Conservation (phyloP, 257 asterid species). For the Craterostigma plantagineum region DNA sequence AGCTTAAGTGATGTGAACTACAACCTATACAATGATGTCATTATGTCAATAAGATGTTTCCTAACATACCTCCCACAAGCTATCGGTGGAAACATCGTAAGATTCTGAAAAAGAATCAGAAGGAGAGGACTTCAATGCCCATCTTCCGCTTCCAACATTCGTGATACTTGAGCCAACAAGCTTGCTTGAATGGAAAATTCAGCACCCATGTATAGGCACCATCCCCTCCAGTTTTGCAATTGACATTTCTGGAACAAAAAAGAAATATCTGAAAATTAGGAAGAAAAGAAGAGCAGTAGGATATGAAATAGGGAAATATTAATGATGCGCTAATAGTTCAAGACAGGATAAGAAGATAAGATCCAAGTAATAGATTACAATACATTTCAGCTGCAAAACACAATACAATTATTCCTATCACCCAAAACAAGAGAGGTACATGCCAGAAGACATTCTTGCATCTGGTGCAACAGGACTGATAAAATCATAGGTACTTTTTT, state of each 20-base stretch:
- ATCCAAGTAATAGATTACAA: no score
- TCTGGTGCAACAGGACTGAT: no score
- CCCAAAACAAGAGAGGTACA: no score
- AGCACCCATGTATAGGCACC: constrained; percentile 19
- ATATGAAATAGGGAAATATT: background rate
- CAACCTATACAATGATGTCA: background rate
- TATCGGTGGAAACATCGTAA: constrained; percentile 48
- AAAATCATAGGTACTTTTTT: no score
- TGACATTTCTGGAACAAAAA: constrained; percentile 39
- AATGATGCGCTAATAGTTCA: background rate
- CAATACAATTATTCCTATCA: no score
- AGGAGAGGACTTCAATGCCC: background rate
- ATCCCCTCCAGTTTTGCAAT: constrained; percentile 20
- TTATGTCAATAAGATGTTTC: constrained; percentile 7
- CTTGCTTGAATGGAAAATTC: constrained; percentile 12
- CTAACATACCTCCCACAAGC: constrained; percentile 72
- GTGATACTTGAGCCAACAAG: constrained; percentile 15
- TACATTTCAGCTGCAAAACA: no score
- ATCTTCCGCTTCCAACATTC: constrained; percentile 8
- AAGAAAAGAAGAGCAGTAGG: constrained; percentile 3
- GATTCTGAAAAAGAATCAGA: constrained; percentile 8
- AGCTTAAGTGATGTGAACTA: constrained; percentile 21
- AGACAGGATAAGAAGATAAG: no score
- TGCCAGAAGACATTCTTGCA: no score
- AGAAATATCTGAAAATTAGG: constrained; percentile 7